Percentiles rank a stretch among this genome's conserved stretches.
These are phyloP conservation scores for Phytophthora sojae DNA, from an alignment of 352 stramenopile species.

Conservation along the genomic window DNA sequence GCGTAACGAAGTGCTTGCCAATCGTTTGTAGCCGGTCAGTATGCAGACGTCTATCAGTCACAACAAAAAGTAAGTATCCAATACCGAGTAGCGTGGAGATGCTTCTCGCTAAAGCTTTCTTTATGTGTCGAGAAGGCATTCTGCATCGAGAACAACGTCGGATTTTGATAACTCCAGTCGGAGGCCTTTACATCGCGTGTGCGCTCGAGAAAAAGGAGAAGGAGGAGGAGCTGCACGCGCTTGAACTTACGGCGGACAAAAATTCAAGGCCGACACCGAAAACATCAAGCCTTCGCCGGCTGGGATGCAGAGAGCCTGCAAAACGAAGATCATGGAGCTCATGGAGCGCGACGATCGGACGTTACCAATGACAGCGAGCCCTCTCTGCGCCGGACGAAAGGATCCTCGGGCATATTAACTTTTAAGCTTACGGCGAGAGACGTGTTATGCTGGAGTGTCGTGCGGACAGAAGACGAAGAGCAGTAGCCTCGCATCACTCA, in stretches of 20 bases:
- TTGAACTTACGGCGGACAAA: not conserved
- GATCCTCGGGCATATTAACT: not conserved
- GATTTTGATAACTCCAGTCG: not conserved
- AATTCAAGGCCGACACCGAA: constrained; percentile 1
- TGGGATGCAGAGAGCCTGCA: constrained; percentile 11
- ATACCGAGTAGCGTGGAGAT: not conserved
- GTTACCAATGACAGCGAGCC: constrained; percentile 2
- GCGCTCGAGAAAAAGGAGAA: not conserved
- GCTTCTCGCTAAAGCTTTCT: not conserved
- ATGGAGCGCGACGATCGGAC: constrained; percentile 1
- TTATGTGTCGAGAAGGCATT: not conserved
- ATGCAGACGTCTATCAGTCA: not conserved
- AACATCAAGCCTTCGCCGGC: constrained; percentile 8
- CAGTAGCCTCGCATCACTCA: not conserved
- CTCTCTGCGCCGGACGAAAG: constrained; percentile 1
- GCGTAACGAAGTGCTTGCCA: not conserved
- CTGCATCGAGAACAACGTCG: not conserved
- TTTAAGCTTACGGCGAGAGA: constrained; percentile 14
- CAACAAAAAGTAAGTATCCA: not conserved
- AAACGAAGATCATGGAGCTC: not conserved
- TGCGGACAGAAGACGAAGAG: constrained; percentile 13
- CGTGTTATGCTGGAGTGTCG: constrained; percentile 10
- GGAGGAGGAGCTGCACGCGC: not conserved
- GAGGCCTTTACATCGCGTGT: not conserved
- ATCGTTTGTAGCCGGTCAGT: not conserved